Evolutionary conservation across 805 yeast species (phyloP).

Genomic region (Geotrichum ghanense): DNA sequence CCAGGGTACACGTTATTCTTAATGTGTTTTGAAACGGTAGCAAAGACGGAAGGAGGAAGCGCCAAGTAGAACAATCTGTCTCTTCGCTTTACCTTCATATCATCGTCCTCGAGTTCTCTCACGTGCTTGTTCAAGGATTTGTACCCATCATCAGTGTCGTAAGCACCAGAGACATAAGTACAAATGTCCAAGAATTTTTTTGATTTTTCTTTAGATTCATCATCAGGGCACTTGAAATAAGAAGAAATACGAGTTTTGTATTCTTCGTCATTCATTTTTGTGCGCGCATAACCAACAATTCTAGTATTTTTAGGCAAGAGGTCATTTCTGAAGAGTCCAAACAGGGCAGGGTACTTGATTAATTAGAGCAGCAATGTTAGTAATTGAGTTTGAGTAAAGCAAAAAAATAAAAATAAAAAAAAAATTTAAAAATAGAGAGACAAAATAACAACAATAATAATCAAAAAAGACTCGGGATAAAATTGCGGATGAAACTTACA

Average conservation of each 20-base stretch:
- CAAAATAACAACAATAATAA: neutral
- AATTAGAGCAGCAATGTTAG: neutral
- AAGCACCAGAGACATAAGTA: slow-evolving; percentile 65
- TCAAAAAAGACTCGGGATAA: too few relatives aligned
- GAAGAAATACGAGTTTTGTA: slow-evolving; percentile 56
- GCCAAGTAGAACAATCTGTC: slow-evolving; percentile 89
- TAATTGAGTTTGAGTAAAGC: neutral
- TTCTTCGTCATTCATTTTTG: slow-evolving; percentile 56
- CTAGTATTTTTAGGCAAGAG: slow-evolving; percentile 56
- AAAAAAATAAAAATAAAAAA: too few relatives aligned
- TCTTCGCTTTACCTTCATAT: slow-evolving; percentile 28
- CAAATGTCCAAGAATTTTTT: slow-evolving; percentile 57
- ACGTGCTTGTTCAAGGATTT: slow-evolving; percentile 41
- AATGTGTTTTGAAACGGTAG: slow-evolving; percentile 61
- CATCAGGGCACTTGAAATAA: slow-evolving; percentile 46
- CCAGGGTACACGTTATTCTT: slow-evolving; percentile 57
- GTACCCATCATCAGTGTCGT: slow-evolving; percentile 74
- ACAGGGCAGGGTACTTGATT: slow-evolving; percentile 31
- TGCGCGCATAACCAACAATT: slow-evolving; percentile 88
- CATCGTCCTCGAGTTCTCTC: slow-evolving; percentile 45
- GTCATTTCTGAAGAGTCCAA: slow-evolving; percentile 50
- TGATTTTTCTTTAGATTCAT: slow-evolving; percentile 27
- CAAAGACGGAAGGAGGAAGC: slow-evolving; percentile 87
- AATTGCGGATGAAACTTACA: slow-evolving; percentile 26
- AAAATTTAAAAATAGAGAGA: too few relatives aligned